Evolutionary conservation across 2,329 filamentous ascomycete genomes (phyloP).

Genomic region (Epichloe coenophiala): DNA sequence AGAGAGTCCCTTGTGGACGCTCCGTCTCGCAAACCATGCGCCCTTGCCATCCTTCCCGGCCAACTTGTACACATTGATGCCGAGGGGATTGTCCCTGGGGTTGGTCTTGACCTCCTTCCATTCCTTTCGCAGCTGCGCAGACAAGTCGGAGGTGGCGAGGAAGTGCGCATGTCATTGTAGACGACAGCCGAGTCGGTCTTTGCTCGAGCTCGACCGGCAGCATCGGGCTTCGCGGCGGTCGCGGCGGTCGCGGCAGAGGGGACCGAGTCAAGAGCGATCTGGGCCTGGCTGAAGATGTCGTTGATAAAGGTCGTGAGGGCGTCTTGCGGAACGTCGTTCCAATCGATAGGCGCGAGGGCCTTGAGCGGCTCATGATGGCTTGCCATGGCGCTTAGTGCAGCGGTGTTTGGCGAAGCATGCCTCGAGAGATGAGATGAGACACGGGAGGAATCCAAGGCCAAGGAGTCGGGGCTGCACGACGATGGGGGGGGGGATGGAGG

Average conservation of each 20-base stretch:
- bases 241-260: conserved; percentile 27
- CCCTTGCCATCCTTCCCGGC: conserved; percentile 67
- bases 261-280: conserved; percentile 64
- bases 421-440: background rate
- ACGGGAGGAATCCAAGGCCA: background rate
- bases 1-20: conserved; percentile 63
- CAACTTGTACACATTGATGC: conserved; percentile 69
- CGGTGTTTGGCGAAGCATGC: background rate
- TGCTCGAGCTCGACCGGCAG: conserved; percentile 34
- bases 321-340: conserved; percentile 31
- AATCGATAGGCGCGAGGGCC: conserved; percentile 41
- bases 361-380: conserved; percentile 45
- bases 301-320: conserved; percentile 40
- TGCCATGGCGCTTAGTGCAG: conserved; percentile 27
- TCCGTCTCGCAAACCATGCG: conserved; percentile 78
- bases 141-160: conserved; percentile 21
- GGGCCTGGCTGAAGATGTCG: conserved; percentile 51
- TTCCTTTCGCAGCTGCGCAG: conserved; percentile 52
- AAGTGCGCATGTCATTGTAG: conserved; percentile 37
- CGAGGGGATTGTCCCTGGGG: conserved; percentile 59
- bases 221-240: conserved; percentile 15
- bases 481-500: no score
- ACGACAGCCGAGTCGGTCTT: conserved; percentile 39
- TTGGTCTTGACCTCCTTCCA: conserved; percentile 78
- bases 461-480: no score